phyloP scores from a whole-genome alignment of 768 basidiomycete genomes.

The Russula olivacea region DNA sequence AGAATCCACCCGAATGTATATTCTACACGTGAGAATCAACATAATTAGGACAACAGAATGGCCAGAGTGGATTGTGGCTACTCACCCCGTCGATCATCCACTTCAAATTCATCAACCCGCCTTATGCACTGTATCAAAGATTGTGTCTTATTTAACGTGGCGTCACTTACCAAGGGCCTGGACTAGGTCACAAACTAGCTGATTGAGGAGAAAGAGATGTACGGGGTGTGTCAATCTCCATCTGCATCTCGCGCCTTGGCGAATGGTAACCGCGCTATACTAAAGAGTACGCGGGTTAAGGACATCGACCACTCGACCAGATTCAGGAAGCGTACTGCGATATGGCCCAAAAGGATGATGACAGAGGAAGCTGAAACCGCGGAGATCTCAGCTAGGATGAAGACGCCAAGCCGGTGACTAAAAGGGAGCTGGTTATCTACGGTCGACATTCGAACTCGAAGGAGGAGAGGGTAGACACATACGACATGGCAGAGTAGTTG shows the following conservation, averaged over 20 bases:
- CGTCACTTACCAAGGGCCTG: conserved; percentile 28
- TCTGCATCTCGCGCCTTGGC: conserved; percentile 16
- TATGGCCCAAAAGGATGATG: conserved; percentile 25
- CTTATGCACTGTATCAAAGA: conserved; percentile 24
- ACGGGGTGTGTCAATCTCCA: conserved; percentile 27
- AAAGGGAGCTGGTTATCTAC: conserved; percentile 14
- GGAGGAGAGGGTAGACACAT: neutral
- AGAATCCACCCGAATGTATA: conserved; percentile 8
- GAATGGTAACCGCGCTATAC: conserved; percentile 26
- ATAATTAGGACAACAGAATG: neutral
- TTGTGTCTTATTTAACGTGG: neutral
- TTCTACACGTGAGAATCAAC: neutral
- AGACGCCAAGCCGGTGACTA: conserved; percentile 27
- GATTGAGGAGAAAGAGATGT: conserved; percentile 31
- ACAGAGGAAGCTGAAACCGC: conserved; percentile 27
- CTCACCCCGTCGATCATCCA: conserved; percentile 35
- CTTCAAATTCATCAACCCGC: conserved; percentile 36
- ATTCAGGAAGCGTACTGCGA: conserved; percentile 23
- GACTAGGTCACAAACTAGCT: conserved; percentile 30
- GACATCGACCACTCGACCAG: neutral
- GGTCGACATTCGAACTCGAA: neutral
- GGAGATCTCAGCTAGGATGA: conserved; percentile 28
- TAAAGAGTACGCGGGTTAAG: conserved; percentile 1
- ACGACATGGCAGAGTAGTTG: neutral
- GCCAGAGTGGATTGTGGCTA: neutral